These are phyloP conservation scores for Metarhizium sp. DNA, from an alignment of 2,329 filamentous ascomycete species.

Conservation along the genomic window DNA sequence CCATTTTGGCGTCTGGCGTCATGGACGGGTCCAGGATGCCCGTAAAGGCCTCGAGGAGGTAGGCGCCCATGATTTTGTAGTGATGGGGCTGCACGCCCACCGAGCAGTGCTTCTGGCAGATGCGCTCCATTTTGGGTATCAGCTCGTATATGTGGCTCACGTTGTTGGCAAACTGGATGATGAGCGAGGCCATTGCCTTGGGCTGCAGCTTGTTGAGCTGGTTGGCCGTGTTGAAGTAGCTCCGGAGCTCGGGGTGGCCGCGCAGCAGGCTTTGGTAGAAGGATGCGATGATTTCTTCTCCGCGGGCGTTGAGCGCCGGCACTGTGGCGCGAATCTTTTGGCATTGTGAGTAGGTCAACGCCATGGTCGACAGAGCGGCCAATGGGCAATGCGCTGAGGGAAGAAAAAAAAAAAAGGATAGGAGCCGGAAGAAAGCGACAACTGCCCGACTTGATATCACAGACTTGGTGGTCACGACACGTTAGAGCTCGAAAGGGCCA, in stretches of 20 bases:
- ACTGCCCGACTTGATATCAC: too few species aligned
- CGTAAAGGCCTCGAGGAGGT: conserved; percentile 58
- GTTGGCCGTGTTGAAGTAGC: conserved; percentile 54
- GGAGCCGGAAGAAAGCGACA: too few species aligned
- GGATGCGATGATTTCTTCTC: conserved; percentile 56
- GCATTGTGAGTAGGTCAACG: conserved; percentile 45
- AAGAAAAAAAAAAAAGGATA: too few species aligned
- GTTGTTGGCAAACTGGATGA: conserved; percentile 63
- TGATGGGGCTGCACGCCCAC: conserved; percentile 59
- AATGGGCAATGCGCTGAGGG: too few species aligned
- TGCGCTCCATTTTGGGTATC: conserved; percentile 42
- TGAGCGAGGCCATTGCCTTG: conserved; percentile 27
- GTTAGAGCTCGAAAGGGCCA: too few species aligned
- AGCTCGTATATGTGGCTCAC: conserved; percentile 54
- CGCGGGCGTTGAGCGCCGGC: conserved; percentile 58
- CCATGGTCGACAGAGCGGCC: conserved; percentile 16
- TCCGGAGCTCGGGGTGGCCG: conserved; percentile 56
- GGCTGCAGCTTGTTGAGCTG: conserved; percentile 26
- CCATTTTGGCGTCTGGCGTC: conserved; percentile 53
- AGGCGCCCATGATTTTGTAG: conserved; percentile 61
- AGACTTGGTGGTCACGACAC: too few species aligned
- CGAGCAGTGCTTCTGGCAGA: conserved; percentile 65
- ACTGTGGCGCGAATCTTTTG: conserved; percentile 61
- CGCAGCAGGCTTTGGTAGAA: conserved; percentile 64
- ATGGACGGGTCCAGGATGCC: conserved; percentile 55